Percentiles rank a stretch among this genome's conserved stretches.
Conservation (phyloP, 2,329 filamentous ascomycete species). For the Fusarium verrucosum region DNA sequence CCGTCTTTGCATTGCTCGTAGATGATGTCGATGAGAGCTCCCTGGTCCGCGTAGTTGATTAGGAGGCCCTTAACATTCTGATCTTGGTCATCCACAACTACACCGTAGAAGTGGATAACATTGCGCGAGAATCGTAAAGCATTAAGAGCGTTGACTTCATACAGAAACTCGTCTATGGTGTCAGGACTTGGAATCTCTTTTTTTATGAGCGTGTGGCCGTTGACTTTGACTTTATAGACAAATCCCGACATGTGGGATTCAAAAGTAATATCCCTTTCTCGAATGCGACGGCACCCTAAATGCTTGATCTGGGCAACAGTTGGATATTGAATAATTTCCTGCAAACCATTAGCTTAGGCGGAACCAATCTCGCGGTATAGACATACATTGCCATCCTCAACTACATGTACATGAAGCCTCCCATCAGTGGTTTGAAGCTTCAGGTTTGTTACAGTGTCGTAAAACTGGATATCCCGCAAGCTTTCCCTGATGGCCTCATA, state of each 20-base stretch:
- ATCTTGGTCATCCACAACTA: constrained; percentile 90
- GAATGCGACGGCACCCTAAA: constrained; percentile 70
- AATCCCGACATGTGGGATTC: constrained; percentile 96
- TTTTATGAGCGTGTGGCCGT: constrained; percentile 80
- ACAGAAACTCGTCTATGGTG: constrained; percentile 94
- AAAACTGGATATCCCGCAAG: constrained; percentile 92
- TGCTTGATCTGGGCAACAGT: constrained; percentile 77
- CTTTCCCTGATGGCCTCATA: constrained; percentile 96
- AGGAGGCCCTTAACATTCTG: constrained; percentile 85
- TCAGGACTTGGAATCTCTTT: constrained; percentile 98
- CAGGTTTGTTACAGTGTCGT: constrained; percentile 93
- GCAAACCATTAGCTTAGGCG: constrained; percentile 25
- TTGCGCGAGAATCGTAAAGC: constrained; percentile 75
- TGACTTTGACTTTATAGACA: constrained; percentile 88
- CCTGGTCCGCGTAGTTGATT: constrained; percentile 86
- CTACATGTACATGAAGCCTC: constrained; percentile 92
- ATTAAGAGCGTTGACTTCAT: constrained; percentile 95
- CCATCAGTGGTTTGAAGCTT: constrained; percentile 90
- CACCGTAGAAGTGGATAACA: constrained; percentile 86
- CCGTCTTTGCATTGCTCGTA: constrained; percentile 77
- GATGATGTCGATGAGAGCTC: constrained; percentile 88
- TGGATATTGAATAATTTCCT: constrained; percentile 91
- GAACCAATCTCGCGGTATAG: background rate
- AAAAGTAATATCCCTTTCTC: constrained; percentile 81
- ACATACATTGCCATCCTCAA: constrained; percentile 87